phyloP scores from a whole-genome alignment of 2,329 filamentous ascomycete genomes.

The Xylariomycetidae sp. region DNA sequence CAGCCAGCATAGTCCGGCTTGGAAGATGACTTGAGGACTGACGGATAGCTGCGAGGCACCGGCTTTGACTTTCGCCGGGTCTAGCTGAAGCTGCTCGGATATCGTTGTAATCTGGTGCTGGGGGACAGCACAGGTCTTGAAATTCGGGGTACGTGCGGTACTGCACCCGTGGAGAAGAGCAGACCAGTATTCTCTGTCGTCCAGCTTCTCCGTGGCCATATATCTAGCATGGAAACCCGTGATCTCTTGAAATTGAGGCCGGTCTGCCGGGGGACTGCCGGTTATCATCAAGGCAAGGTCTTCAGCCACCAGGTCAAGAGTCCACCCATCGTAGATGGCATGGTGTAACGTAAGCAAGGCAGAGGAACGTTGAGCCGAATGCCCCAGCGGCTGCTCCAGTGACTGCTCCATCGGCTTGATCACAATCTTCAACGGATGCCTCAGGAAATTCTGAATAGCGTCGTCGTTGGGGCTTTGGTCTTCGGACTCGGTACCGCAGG shows the following conservation, averaged over 20 bases:
- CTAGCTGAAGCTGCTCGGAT: conserved; percentile 27
- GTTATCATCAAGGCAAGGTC: conserved; percentile 55
- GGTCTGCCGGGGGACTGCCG: conserved; percentile 20
- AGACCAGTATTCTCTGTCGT: conserved; percentile 62
- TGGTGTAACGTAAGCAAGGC: conserved; percentile 65
- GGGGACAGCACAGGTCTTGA: conserved; percentile 35
- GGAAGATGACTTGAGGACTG: conserved; percentile 67
- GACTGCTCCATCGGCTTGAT: conserved; percentile 27
- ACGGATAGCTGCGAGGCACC: conserved; percentile 37
- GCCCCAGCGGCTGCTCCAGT: conserved; percentile 13
- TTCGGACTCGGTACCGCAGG: conserved; percentile 18
- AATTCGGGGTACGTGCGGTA: conserved; percentile 51
- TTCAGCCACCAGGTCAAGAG: conserved; percentile 64
- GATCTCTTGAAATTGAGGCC: conserved; percentile 59
- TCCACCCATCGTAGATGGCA: conserved; percentile 91
- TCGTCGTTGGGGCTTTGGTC: conserved; percentile 30
- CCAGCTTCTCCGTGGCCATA: conserved; percentile 26
- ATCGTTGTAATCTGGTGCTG: conserved; percentile 21
- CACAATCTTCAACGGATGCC: conserved; percentile 56
- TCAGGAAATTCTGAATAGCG: conserved; percentile 37
- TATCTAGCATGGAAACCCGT: conserved; percentile 34
- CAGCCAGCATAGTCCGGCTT: conserved; percentile 62
- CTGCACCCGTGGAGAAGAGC: conserved; percentile 54
- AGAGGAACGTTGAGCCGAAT: too few relatives aligned
- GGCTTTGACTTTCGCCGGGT: conserved; percentile 27